phyloP scores from a whole-genome alignment of 305 asterid genomes.

The Ajuga reptans region DNA sequence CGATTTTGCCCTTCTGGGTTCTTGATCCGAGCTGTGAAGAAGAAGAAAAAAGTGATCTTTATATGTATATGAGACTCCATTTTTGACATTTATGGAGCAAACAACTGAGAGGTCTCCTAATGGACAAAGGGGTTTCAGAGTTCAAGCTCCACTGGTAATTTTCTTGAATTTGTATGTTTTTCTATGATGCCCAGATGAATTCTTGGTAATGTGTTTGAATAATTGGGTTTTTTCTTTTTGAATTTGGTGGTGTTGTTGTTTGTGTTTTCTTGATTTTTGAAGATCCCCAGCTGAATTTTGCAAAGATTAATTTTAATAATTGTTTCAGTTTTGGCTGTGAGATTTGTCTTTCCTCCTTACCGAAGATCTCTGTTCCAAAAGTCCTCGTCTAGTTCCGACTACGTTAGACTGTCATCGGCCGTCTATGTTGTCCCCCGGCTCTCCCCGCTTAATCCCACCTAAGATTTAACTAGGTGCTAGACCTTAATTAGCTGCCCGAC shows the following conservation, averaged over 20 bases:
- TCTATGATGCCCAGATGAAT: conserved; percentile 21
- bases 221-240: conserved; percentile 6
- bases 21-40: conserved; percentile 40
- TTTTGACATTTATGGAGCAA: conserved; percentile 49
- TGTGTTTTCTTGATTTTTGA: conserved; percentile 15
- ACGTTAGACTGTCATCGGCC: too few species aligned
- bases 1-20: conserved; percentile 21
- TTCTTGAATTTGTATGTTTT: conserved; percentile 24
- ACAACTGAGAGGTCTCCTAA: conserved; percentile 54
- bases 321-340: not conserved
- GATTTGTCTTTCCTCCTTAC: not conserved
- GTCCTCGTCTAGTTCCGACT: too few species aligned
- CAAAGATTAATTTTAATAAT: not conserved
- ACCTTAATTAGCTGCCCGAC: too few species aligned
- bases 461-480: too few species aligned
- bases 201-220: conserved; percentile 25
- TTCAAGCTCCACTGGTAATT: conserved; percentile 68
- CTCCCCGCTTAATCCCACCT: too few species aligned
- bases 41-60: conserved; percentile 9
- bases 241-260: conserved; percentile 7
- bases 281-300: conserved; percentile 21
- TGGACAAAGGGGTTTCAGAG: conserved; percentile 55
- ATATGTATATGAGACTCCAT: conserved; percentile 27
- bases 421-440: too few species aligned
- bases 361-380: not conserved